Conservation (phyloP, 1,284 basidiomycete species). For the Leucoagaricus sp. region DNA sequence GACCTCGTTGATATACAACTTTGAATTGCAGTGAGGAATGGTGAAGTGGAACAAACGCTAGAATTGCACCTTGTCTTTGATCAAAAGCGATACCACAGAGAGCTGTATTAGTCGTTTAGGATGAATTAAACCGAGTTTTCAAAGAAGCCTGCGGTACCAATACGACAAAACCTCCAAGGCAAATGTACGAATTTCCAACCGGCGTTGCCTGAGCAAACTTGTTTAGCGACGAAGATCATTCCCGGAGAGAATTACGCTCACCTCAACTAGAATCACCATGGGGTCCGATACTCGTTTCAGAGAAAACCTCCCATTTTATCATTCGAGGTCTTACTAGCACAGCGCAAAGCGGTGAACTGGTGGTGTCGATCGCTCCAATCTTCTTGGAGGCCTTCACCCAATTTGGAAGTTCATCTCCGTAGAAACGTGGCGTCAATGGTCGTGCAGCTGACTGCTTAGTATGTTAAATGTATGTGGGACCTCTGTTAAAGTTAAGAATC, state of each 20-base stretch:
- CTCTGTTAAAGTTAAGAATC: no score
- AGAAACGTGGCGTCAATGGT: no score
- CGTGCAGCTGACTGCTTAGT: no score
- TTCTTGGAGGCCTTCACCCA: no score
- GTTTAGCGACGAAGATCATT: constrained; percentile 9
- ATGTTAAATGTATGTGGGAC: no score
- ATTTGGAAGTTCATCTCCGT: no score
- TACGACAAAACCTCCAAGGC: constrained; percentile 17
- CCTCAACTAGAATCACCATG: constrained; percentile 28
- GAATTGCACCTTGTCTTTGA: constrained; percentile 70
- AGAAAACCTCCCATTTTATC: no score
- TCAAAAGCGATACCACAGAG: constrained; percentile 77
- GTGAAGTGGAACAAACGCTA: not conserved
- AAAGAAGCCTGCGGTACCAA: not conserved
- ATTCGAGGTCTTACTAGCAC: no score
- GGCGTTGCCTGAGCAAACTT: constrained; percentile 9
- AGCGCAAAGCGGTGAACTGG: no score
- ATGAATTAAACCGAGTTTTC: not conserved
- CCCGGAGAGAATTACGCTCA: constrained; percentile 20
- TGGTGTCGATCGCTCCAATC: no score
- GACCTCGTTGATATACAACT: constrained; percentile 91
- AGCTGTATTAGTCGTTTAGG: constrained; percentile 48
- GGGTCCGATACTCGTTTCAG: no score
- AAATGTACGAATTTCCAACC: constrained; percentile 19
- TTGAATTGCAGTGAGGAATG: not conserved